Conservation (phyloP, 495 filamentous ascomycete genomes). For the Lasiosphaeriaceae sp. region DNA sequence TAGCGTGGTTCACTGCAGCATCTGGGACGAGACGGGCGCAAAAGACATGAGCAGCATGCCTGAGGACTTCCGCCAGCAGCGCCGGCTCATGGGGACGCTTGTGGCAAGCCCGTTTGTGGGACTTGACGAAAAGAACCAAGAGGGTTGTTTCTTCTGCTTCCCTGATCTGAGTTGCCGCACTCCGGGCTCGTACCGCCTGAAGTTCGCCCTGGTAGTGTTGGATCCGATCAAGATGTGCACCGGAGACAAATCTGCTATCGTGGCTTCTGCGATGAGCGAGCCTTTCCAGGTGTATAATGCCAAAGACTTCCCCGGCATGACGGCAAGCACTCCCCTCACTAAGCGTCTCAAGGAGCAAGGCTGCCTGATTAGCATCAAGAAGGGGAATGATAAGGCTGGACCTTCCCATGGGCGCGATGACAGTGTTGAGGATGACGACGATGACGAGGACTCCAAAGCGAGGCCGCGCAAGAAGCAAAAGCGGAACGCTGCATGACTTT, state of each 20-base stretch:
- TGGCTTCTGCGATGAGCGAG: slow-evolving; percentile 67
- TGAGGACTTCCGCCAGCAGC: slow-evolving; percentile 55
- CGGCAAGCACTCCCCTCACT: slow-evolving; percentile 63
- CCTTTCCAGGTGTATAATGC: slow-evolving; percentile 86
- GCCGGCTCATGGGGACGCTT: slow-evolving; percentile 74
- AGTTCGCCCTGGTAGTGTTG: slow-evolving; percentile 83
- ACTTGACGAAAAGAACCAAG: slow-evolving; percentile 58
- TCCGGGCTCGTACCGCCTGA: slow-evolving; percentile 74
- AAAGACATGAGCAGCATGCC: slow-evolving; percentile 58
- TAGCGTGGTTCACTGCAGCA: slow-evolving; percentile 79
- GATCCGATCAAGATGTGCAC: slow-evolving; percentile 44
- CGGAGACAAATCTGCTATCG: slow-evolving; percentile 58
- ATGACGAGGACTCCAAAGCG: slow-evolving; percentile 32
- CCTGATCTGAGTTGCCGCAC: slow-evolving; percentile 89
- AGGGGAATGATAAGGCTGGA: slow-evolving; percentile 64
- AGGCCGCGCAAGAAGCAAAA: slow-evolving; percentile 18
- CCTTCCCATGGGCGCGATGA: slow-evolving; percentile 38
- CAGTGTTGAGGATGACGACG: slow-evolving; percentile 40
- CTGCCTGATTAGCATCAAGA: slow-evolving; percentile 75
- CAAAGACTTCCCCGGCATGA: slow-evolving; percentile 97
- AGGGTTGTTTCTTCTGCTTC: slow-evolving; percentile 91
- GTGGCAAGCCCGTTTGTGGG: slow-evolving; percentile 72
- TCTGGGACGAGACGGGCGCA: slow-evolving; percentile 59
- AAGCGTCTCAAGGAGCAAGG: slow-evolving; percentile 70
- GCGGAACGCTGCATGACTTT: slow-evolving; percentile 6